Conservation (phyloP, 2,329 filamentous ascomycete genomes). For the Diaporthe nobilis region DNA sequence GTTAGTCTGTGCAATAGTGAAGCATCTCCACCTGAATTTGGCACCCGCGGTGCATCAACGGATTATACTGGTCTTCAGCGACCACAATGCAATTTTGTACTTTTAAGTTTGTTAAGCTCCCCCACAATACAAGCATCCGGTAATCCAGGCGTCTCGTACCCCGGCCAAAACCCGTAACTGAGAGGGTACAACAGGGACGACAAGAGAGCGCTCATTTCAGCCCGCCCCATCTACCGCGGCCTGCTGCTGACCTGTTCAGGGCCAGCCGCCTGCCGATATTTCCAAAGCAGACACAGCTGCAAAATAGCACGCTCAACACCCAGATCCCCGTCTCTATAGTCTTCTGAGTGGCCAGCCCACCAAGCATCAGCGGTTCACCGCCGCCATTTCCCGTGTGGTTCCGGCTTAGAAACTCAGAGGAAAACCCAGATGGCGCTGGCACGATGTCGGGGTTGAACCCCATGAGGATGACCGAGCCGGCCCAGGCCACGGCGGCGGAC, state of each 20-base stretch:
- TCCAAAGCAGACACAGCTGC: slow-evolving; percentile 94
- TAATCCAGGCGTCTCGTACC: not conserved
- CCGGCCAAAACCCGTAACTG: not conserved
- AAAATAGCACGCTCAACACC: slow-evolving; percentile 94
- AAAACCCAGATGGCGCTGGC: slow-evolving; percentile 71
- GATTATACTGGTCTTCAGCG: not conserved
- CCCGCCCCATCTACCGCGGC: slow-evolving; percentile 63
- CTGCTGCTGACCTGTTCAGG: slow-evolving; percentile 59
- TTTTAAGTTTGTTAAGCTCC: slow-evolving; percentile 7
- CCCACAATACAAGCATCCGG: not conserved
- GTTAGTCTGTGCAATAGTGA: not conserved
- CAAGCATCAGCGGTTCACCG: slow-evolving; percentile 57
- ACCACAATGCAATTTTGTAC: slow-evolving; percentile 29
- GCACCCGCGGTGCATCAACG: not conserved
- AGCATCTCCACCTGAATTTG: not conserved
- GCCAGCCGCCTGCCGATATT: slow-evolving; percentile 90
- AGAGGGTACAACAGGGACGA: not conserved
- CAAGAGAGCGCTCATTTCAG: slow-evolving; percentile 47
- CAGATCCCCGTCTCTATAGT: slow-evolving; percentile 83
- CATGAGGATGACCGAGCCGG: slow-evolving; percentile 81
- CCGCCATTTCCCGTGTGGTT: slow-evolving; percentile 45
- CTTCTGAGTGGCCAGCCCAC: slow-evolving; percentile 72
- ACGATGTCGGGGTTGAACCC: slow-evolving; percentile 84
- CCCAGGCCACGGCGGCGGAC: slow-evolving; percentile 79
- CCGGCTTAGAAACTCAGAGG: slow-evolving; percentile 47